Percentiles rank a stretch among this genome's conserved stretches.
Evolutionary conservation across 2,329 filamentous ascomycete genomes (phyloP).

Genomic region (Plenodomus lindquistii): DNA sequence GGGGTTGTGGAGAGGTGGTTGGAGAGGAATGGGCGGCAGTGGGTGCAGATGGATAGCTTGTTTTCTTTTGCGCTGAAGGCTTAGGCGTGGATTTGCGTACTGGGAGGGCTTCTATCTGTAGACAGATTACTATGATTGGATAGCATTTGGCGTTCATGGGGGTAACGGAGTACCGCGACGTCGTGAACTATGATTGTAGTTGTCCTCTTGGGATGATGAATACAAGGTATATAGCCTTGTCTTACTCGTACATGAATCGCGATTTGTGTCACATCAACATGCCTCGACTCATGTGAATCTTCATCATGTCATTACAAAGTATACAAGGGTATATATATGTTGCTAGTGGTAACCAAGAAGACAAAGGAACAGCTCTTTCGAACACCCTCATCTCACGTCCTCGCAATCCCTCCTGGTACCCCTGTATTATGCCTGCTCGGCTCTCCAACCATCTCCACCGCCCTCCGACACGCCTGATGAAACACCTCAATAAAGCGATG

Average conservation of each 20-base stretch:
- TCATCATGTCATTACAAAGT: background rate
- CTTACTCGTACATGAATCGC: conserved; percentile 1
- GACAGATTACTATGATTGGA: background rate
- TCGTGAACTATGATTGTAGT: too few species aligned
- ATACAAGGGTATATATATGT: conserved; percentile 12
- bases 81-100: background rate
- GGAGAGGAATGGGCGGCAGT: conserved; percentile 86
- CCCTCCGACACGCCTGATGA: conserved; percentile 51
- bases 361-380: conserved; percentile 1
- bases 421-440: background rate
- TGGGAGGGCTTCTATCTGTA: background rate
- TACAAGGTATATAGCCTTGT: background rate
- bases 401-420: conserved; percentile 14
- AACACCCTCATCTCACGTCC: background rate
- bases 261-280: conserved; percentile 3
- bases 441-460: conserved; percentile 16
- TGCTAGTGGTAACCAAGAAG: conserved; percentile 9
- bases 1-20: conserved; percentile 80
- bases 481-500: conserved; percentile 52
- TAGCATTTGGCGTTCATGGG: too few species aligned
- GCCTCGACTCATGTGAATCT: background rate
- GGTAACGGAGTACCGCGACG: too few species aligned
- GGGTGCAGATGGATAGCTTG: conserved; percentile 90
- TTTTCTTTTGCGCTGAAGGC: conserved; percentile 64
- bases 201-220: too few species aligned